Conservation (phyloP, 148 eudicot genomes). For the Mesembryanthemum crystallinum region DNA sequence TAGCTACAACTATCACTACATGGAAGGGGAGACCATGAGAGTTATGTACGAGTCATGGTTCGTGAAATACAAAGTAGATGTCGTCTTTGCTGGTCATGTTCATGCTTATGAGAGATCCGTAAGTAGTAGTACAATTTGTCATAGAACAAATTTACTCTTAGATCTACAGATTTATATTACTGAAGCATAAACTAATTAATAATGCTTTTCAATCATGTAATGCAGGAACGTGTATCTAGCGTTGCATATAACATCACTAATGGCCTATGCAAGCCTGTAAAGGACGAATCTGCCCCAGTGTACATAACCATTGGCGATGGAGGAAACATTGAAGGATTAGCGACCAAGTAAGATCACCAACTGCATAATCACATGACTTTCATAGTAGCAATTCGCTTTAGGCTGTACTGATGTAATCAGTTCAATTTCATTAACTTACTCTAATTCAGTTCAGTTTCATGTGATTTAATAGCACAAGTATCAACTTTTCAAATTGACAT, state of each 20-base stretch:
- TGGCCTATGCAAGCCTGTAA: slow-evolving; percentile 34
- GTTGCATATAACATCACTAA: slow-evolving; percentile 38
- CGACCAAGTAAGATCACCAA: slow-evolving; percentile 32
- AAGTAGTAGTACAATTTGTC: slow-evolving; percentile 8
- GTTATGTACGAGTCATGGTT: slow-evolving; percentile 38
- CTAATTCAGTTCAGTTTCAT: too few relatives aligned
- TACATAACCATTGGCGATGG: slow-evolving; percentile 54
- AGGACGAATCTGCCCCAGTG: slow-evolving; percentile 40
- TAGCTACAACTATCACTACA: slow-evolving; percentile 33
- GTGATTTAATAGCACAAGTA: too few relatives aligned
- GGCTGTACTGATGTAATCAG: too few relatives aligned
- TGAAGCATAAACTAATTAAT: not conserved
- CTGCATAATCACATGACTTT: not conserved
- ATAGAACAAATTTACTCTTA: too few relatives aligned
- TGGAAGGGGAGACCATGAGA: slow-evolving; percentile 37
- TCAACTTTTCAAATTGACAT: too few relatives aligned
- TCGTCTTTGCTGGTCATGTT: slow-evolving; percentile 33
- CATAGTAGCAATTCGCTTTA: not conserved
- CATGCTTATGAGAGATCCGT: slow-evolving; percentile 34
- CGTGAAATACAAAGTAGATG: slow-evolving; percentile 28
- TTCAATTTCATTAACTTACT: too few relatives aligned
- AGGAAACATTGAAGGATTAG: slow-evolving; percentile 52
- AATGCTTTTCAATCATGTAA: not conserved
- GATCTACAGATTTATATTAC: not conserved
- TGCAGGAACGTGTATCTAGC: slow-evolving; percentile 47